Evolutionary conservation across 148 eudicot species (phyloP).

Genomic region (Silene uniflora): DNA sequence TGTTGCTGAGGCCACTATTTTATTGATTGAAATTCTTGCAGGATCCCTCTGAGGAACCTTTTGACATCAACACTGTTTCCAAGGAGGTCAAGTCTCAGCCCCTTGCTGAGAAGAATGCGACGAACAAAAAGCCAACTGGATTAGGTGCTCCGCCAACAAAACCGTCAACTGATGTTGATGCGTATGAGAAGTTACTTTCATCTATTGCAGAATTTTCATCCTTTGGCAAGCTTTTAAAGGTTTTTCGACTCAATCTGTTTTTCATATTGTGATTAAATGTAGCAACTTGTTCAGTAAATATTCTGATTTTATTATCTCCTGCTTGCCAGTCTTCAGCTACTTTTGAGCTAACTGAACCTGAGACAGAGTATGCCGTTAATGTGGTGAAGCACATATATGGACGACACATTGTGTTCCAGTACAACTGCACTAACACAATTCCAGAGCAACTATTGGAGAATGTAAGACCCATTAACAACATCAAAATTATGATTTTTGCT

Average conservation of each 20-base stretch:
- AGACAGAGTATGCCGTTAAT: slow-evolving; percentile 95
- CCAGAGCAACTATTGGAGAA: slow-evolving; percentile 91
- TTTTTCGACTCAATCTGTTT: slow-evolving; percentile 18
- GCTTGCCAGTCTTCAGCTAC: slow-evolving; percentile 74
- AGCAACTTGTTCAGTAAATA: not conserved
- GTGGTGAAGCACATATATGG: slow-evolving; percentile 88
- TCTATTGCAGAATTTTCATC: slow-evolving; percentile 74
- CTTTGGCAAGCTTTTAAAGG: slow-evolving; percentile 96
- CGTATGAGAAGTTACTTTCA: slow-evolving; percentile 79
- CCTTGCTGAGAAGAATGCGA: slow-evolving; percentile 80
- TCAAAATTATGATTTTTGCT: not conserved
- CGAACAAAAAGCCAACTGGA: slow-evolving; percentile 86
- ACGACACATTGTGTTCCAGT: slow-evolving; percentile 90
- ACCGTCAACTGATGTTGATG: slow-evolving; percentile 63
- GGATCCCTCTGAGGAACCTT: slow-evolving; percentile 83
- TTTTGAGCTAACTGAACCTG: slow-evolving; percentile 94
- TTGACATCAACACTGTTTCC: slow-evolving; percentile 78
- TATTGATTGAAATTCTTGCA: slow-evolving; percentile 26
- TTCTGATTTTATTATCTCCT: slow-evolving; percentile 12
- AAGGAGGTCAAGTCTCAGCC: slow-evolving; percentile 93
- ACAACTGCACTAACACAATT: slow-evolving; percentile 94
- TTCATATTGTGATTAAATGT: slow-evolving; percentile 8
- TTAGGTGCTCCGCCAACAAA: slow-evolving; percentile 68
- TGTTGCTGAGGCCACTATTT: slow-evolving; percentile 14
- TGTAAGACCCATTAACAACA: slow-evolving; percentile 35